Conservation (phyloP, 1,284 basidiomycete species). For the Ustilago nuda region DNA sequence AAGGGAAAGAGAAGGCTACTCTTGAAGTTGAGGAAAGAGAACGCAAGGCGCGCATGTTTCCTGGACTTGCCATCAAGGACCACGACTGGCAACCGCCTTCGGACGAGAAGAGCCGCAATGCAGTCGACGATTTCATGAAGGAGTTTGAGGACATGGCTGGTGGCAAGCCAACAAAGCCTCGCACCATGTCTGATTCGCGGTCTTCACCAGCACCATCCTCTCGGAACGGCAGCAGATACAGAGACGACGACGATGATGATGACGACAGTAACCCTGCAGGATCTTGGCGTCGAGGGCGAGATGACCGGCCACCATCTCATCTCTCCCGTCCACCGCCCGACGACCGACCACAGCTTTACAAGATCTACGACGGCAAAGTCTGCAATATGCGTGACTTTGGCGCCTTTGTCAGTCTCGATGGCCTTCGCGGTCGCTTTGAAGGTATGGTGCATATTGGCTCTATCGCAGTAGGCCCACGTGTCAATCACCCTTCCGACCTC, state of each 20-base stretch:
- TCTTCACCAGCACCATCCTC: constrained; percentile 22
- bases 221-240: constrained; percentile 12
- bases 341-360: constrained; percentile 88
- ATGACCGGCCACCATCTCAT: constrained; percentile 41
- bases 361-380: constrained; percentile 91
- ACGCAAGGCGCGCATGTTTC: constrained; percentile 85
- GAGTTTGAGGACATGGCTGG: constrained; percentile 77
- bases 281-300: constrained; percentile 32
- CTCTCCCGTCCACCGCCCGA: constrained; percentile 69
- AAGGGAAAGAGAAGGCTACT: constrained; percentile 71
- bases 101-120: constrained; percentile 72
- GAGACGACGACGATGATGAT: constrained; percentile 17
- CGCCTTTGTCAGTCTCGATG: constrained; percentile 90
- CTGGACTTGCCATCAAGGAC: constrained; percentile 88
- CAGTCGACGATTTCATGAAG: constrained; percentile 87
- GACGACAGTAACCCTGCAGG: constrained; percentile 11
- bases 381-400: constrained; percentile 93
- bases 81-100: constrained; percentile 73
- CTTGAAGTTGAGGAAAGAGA: constrained; percentile 75
- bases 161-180: constrained; percentile 18
- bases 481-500: constrained; percentile 87
- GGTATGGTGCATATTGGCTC: constrained; percentile 96
- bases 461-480: constrained; percentile 79
- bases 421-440: constrained; percentile 84
- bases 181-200: constrained; percentile 3